Evolutionary conservation across 2,329 filamentous ascomycete species (phyloP), one percentile per base, ranked within the genome.

Genomic region (Penicillium sp.): DNA sequence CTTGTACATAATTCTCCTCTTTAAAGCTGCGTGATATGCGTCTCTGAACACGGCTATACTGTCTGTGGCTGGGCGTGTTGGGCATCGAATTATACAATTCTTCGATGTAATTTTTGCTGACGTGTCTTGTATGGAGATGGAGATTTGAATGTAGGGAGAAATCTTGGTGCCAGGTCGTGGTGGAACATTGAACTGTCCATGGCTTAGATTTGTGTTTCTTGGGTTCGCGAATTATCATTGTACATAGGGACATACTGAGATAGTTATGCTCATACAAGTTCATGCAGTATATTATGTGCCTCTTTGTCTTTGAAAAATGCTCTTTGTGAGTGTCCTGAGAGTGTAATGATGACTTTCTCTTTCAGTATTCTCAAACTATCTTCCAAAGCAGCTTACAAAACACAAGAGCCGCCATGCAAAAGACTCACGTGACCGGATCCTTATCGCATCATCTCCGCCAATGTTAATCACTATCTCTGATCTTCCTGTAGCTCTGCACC

Each of bases 1-100:
- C 42, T 55, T 75, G 72, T 73, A 75, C 68, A 73, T 74, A 73
- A 62, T 68, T 62, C 61, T 58, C 60, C 61, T 61, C 25, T 51
- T 58, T 52, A 37, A 46, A 33, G n/a, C 28, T 10, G 19, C 61
- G 52, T 54, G 51, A 52, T 52, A 61, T 40, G 61, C 35, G 19
- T 56, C 61, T 56, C 54, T 58, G 60, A 52, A 38, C 57, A 62
- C 65, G 62, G 58, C 57, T n/a, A 59, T 58, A 61, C 63, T 52
- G 63, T 62, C 56, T 22, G 59, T 67, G 67, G 59, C 59, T 56
- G 57, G 58, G 64, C 59, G 61, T 49, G 49, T 51, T 19, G 58
- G 37, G 26, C 63, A 68, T 69, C 60, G 65, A 65, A 67, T 64
- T 63, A 64, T 59, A 69, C 69, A 19, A 14, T 62, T 55, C 54